A percentile compares a stretch with the other conserved stretches of the same genome.
Conservation (phyloP, 2,329 filamentous ascomycete genomes). For the Diplodia intermedia region DNA sequence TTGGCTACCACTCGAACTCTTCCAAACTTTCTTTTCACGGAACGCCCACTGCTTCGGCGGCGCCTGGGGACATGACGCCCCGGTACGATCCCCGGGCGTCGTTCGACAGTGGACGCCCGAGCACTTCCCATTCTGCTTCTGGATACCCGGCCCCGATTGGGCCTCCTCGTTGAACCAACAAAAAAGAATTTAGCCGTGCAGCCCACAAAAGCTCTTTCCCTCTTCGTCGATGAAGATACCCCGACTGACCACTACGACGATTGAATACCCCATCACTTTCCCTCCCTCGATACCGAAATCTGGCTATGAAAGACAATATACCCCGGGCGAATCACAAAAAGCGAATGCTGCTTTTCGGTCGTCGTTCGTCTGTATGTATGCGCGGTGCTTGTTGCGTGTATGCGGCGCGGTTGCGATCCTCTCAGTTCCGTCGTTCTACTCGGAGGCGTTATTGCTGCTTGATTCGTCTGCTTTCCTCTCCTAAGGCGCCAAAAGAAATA, state of each 20-base stretch:
- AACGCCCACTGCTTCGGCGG: constrained; percentile 47
- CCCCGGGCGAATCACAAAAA: constrained; percentile 33
- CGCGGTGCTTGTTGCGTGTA: constrained; percentile 32
- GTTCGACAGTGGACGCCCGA: constrained; percentile 89
- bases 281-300: constrained; percentile 32
- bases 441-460: constrained; percentile 23
- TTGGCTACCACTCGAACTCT: constrained; percentile 35
- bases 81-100: constrained; percentile 84
- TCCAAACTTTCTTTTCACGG: constrained; percentile 46
- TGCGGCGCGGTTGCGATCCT: constrained; percentile 34
- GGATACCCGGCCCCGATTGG: constrained; percentile 94
- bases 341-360: constrained; percentile 32
- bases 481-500: constrained; percentile 51
- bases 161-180: constrained; percentile 79
- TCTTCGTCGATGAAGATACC: constrained; percentile 34
- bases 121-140: constrained; percentile 95
- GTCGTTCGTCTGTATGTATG: constrained; percentile 33
- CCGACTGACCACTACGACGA: constrained; percentile 28
- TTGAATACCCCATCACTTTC: constrained; percentile 32
- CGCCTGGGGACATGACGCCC: constrained; percentile 80
- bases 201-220: constrained; percentile 43
- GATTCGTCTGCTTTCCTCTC: constrained; percentile 32
- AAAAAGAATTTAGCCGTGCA: constrained; percentile 34
- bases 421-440: constrained; percentile 35
- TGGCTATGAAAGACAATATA: constrained; percentile 34